Base-by-base conservation (phyloP, 2,329 filamentous ascomycete species). In the Coniochaeta prunicola region DNA sequence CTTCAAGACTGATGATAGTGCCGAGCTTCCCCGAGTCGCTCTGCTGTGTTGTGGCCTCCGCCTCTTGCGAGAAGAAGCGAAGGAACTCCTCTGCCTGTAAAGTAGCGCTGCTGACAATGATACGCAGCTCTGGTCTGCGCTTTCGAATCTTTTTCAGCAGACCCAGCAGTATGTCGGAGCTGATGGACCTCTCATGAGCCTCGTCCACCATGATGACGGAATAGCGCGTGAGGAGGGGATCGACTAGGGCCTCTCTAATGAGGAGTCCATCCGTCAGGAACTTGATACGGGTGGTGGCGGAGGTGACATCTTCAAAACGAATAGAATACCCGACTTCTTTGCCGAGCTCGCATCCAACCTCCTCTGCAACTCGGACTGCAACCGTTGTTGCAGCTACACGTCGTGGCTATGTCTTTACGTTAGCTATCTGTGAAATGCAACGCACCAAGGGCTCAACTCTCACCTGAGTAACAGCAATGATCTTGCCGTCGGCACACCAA, bases 131-230 rank as follows among this genome's bases (percentile, higher is more conserved):
- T 8, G 88, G 83, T 48, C 94, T 81, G 67, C 85, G 88, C 71
- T 85, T 91, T 58, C 85, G 77, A 56, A 99, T 93, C 72, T 97
- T 97, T 71, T 96, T 97, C 40, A 99, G 74, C 15, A 97, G 77
- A 0, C 94, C 93, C 3, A 99, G 81, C 8, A 97, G 79, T 13
- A 99, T 84, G 69, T 99, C 94, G 0, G 92, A 96, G 71, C 91
- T 96, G 60, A 97, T 82, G 55, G 92, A 96, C 58, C 94, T 82
- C 73, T 97, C 93, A 70, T 99, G 94, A 7, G 93, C 94, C 74
- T 97, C 93, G 69, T 99, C 94, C 8, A 99, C 89, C 91, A 99
- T 97, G 66, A 99, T 91, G 50, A 96, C 89, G 0, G 92, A 96
- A 71, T 99, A 99, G 12, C 91, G 84, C 21, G 90, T 94, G 36